Percentiles rank a stretch among this genome's conserved stretches.
These are phyloP conservation scores for Scutellaria barbata DNA, from an alignment of 257 asterid species.

Conservation along the genomic window DNA sequence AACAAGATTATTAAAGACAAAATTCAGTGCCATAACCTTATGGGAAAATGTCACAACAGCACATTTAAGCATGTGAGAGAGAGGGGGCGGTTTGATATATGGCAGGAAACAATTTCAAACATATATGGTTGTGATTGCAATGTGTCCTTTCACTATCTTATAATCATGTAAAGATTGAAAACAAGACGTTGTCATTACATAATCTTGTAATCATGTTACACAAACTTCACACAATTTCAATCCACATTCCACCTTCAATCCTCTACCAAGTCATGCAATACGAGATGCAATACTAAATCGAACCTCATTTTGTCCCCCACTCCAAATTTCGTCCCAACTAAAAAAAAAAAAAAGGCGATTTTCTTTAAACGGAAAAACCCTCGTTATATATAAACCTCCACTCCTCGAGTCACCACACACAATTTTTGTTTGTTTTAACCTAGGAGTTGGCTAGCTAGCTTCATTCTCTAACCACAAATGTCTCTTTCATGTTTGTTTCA, in stretches of 20 bases:
- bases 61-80: slow-evolving; percentile 2
- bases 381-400: slow-evolving; percentile 48
- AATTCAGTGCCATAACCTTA: slow-evolving; percentile 22
- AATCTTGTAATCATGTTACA: background rate
- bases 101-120: slow-evolving; percentile 31
- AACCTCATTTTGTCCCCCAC: slow-evolving; percentile 34
- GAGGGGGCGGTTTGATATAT: slow-evolving; percentile 31
- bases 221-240: background rate
- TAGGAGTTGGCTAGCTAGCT: no score
- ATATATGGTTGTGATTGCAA: slow-evolving; percentile 32
- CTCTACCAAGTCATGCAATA: slow-evolving; percentile 25
- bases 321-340: slow-evolving; percentile 9
- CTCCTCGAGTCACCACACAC: background rate
- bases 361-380: slow-evolving; percentile 38
- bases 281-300: slow-evolving; percentile 11
- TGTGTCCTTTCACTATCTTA: slow-evolving; percentile 11
- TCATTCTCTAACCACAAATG: slow-evolving; percentile 39
- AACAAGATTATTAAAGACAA: background rate
- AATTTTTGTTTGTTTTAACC: no score
- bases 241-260: background rate
- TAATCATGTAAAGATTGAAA: background rate
- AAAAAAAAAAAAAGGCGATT: slow-evolving; percentile 36
- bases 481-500: slow-evolving; percentile 45
- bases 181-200: background rate
- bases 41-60: slow-evolving; percentile 7